These are phyloP conservation scores for Trichoderma sp. DNA, from an alignment of 2,329 filamentous ascomycete species.

Conservation along the genomic window DNA sequence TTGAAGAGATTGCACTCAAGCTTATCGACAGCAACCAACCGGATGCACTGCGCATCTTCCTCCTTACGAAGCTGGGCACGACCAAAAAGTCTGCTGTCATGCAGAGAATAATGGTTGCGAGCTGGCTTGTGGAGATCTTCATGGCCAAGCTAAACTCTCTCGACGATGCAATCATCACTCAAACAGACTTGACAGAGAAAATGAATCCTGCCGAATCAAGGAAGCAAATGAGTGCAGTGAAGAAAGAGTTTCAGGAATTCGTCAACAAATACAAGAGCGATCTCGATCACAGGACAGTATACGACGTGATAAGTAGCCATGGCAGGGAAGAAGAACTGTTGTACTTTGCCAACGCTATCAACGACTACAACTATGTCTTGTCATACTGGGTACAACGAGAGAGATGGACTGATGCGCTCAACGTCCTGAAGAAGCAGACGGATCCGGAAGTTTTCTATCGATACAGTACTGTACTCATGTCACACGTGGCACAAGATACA, in stretches of 20 bases:
- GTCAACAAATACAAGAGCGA: conserved; percentile 81
- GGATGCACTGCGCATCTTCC: conserved; percentile 87
- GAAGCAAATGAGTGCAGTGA: conserved; percentile 69
- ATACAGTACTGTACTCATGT: conserved; percentile 96
- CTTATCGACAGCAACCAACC: conserved; percentile 90
- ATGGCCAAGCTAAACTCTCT: conserved; percentile 96
- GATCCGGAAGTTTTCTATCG: conserved; percentile 93
- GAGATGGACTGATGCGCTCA: conserved; percentile 83
- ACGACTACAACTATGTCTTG: conserved; percentile 92
- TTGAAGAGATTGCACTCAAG: conserved; percentile 89
- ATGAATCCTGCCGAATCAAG: conserved; percentile 70
- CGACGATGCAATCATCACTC: conserved; percentile 90
- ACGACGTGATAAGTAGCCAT: conserved; percentile 94
- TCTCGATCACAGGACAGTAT: conserved; percentile 86
- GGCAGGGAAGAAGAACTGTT: conserved; percentile 90
- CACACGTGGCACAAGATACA: conserved; percentile 77
- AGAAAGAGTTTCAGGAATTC: conserved; percentile 86
- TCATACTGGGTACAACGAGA: conserved; percentile 98
- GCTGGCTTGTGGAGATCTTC: conserved; percentile 93
- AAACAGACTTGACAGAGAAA: conserved; percentile 75
- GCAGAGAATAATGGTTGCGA: conserved; percentile 94
- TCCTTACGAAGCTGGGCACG: conserved; percentile 77
- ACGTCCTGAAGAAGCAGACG: conserved; percentile 89
- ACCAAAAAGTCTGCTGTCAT: conserved; percentile 83
- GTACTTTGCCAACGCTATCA: conserved; percentile 83